Conservation (phyloP, 495 filamentous ascomycete species). For the Xylaria castorea region DNA sequence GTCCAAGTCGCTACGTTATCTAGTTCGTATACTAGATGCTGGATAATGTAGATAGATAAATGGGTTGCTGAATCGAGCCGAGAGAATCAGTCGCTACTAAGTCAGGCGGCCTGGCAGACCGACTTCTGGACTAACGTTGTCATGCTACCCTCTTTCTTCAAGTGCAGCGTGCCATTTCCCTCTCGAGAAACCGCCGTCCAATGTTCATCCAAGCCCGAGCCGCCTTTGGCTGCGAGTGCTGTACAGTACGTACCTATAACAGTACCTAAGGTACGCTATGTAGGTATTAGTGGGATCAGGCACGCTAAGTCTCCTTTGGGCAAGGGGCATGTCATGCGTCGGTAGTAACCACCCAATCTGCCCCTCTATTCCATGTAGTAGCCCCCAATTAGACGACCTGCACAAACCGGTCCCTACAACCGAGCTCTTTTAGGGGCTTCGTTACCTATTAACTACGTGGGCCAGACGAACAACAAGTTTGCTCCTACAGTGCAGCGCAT, state of each 20-base stretch:
- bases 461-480: neutral
- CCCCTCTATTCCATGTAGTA: slow-evolving; percentile 10
- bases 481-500: neutral
- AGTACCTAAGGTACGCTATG: neutral
- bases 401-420: neutral
- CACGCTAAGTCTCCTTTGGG: slow-evolving; percentile 3
- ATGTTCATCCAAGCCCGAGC: slow-evolving; percentile 23
- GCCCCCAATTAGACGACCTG: neutral
- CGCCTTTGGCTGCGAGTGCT: slow-evolving; percentile 10
- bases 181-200: slow-evolving; percentile 16
- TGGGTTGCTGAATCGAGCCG: neutral
- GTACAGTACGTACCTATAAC: neutral
- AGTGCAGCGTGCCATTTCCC: slow-evolving; percentile 12
- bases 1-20: neutral
- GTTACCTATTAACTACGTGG: slow-evolving; percentile 12
- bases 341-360: slow-evolving; percentile 15
- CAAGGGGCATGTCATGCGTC: slow-evolving; percentile 20
- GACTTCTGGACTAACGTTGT: slow-evolving; percentile 15
- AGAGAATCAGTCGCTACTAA: neutral
- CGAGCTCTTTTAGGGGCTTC: slow-evolving; percentile 1
- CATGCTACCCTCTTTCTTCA: slow-evolving; percentile 19
- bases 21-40: neutral
- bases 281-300: neutral
- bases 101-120: slow-evolving; percentile 12
- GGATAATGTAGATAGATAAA: no score